These are phyloP conservation scores for Thozetella sp. DNA, from an alignment of 495 filamentous ascomycete genomes.

Conservation along the genomic window DNA sequence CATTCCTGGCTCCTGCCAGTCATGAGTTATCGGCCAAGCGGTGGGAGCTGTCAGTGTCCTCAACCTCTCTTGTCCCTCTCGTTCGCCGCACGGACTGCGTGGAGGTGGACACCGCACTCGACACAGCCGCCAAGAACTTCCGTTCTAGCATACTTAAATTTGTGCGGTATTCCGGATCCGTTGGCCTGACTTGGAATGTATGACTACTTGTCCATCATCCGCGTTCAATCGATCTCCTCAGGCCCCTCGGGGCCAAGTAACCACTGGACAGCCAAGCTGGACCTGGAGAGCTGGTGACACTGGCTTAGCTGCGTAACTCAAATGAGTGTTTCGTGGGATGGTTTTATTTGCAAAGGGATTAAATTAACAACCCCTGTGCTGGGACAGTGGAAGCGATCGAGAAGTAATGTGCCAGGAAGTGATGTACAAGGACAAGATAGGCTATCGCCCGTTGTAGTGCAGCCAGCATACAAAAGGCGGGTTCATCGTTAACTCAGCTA, in stretches of 20 bases:
- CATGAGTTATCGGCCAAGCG: too few relatives aligned
- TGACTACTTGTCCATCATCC: too few relatives aligned
- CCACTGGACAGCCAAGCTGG: neutral
- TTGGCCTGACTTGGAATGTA: too few relatives aligned
- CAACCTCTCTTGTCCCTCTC: too few relatives aligned
- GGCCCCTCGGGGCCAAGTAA: neutral
- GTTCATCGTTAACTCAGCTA: neutral
- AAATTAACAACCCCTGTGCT: neutral
- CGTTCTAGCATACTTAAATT: too few relatives aligned
- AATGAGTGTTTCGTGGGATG: neutral
- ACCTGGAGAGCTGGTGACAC: neutral
- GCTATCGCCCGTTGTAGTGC: neutral
- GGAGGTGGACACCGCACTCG: too few relatives aligned
- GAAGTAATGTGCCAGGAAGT: neutral
- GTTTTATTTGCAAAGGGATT: neutral
- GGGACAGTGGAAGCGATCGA: neutral
- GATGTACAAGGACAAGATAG: neutral
- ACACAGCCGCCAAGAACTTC: too few relatives aligned
- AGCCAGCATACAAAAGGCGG: neutral
- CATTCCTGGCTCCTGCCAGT: too few relatives aligned
- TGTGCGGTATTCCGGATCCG: too few relatives aligned
- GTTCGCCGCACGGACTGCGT: too few relatives aligned
- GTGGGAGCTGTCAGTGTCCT: too few relatives aligned
- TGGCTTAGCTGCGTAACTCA: neutral
- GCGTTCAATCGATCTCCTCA: neutral